Evolutionary conservation across 106 monocot species (phyloP), one percentile per base, ranked within the genome.

Genomic region (Apostasia shenzhenica): DNA sequence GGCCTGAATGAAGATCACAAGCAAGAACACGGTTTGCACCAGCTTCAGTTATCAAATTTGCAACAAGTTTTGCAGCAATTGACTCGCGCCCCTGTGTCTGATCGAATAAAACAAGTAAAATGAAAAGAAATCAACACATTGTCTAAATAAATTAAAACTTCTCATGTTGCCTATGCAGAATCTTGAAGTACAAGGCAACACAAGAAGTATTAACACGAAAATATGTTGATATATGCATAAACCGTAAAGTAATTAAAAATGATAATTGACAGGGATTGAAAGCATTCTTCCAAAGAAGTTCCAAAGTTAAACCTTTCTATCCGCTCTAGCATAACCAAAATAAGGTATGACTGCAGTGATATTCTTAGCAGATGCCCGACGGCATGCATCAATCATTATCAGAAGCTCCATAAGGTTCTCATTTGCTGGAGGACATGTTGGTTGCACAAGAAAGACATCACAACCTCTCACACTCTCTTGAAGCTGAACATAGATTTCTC

Each of bases 341-440:
- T 94, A 94, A 8, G 94, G 94, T 55, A 94, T 82, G 62, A 94
- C 94, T 2, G 94, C 87, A 26, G 94, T 94, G 45, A 94, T 94
- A 69, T 62, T 94, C 55, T 87, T 90, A 26, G 94, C 94, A 48
- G 94, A 94, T 68, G 94, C 94, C 75, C 94, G 80, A 14, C 89
- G 86, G 47, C 94, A 94, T 51, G 94, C 94, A 72, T 94, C 94
- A 53, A 94, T 94, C 94, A 90, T 94, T 14, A 94, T 84, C 73
- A 94, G 43, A 65, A 94, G 82, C 74, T 94, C 94, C 86, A 94
- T 94, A 9, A 94, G 87, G 75, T 94, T 94, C 72, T 94, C 90
- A 75, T 94, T 94, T 64, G 90, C 94, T 8, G 90, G 90, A 0
- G 94, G 90, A 43, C 90, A 94, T 12, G 93, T 90, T 54, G 93